phyloP scores from a whole-genome alignment of 495 filamentous ascomycete genomes.

The Neurospora pannonica region DNA sequence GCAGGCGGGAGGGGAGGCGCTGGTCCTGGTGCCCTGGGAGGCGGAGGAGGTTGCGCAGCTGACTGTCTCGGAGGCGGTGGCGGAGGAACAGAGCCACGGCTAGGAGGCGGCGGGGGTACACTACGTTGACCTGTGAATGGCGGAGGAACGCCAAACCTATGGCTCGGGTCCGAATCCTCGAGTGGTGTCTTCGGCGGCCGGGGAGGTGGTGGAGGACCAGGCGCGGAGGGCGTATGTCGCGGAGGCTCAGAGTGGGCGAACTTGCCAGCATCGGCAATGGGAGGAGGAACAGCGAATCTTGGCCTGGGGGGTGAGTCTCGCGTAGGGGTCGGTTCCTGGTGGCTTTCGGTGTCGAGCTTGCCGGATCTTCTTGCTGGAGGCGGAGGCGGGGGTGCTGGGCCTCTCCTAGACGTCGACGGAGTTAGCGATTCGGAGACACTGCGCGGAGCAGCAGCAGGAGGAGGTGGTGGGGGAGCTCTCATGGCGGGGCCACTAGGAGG shows the following conservation, averaged over 20 bases:
- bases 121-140: constrained; percentile 65
- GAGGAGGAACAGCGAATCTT: constrained; percentile 73
- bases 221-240: constrained; percentile 50
- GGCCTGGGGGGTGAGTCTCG: constrained; percentile 50
- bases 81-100: constrained; percentile 54
- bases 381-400: constrained; percentile 76
- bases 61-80: constrained; percentile 53
- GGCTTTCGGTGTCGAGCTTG: constrained; percentile 26
- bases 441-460: constrained; percentile 30
- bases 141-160: constrained; percentile 70
- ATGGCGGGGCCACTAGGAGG: constrained; percentile 19
- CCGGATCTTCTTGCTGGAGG: constrained; percentile 60
- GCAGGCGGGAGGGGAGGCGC: constrained; percentile 52
- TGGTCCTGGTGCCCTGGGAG: constrained; percentile 57
- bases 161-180: constrained; percentile 44
- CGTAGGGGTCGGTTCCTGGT: constrained; percentile 45
- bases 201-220: constrained; percentile 76
- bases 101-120: constrained; percentile 66
- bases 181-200: constrained; percentile 79
- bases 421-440: constrained; percentile 19
- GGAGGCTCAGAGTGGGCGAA: constrained; percentile 50
- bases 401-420: constrained; percentile 52
- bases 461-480: constrained; percentile 51
- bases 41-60: constrained; percentile 46
- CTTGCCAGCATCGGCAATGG: constrained; percentile 77